These are phyloP conservation scores for Neonectria magnoliae DNA, from an alignment of 2,329 filamentous ascomycete genomes.

Conservation along the genomic window DNA sequence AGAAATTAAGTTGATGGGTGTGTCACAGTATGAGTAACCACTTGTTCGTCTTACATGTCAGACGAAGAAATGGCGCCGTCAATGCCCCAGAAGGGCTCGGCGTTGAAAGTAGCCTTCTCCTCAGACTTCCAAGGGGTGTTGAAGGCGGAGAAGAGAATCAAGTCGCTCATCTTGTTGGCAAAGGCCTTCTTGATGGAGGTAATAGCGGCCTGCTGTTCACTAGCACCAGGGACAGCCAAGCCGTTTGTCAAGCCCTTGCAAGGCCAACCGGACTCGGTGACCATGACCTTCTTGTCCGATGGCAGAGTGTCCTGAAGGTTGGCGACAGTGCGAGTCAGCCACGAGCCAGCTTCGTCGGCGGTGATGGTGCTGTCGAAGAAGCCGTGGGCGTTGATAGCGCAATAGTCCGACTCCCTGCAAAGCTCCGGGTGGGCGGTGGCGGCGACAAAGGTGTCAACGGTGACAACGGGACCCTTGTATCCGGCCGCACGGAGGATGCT, in stretches of 20 bases:
- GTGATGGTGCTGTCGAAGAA: slow-evolving; percentile 78
- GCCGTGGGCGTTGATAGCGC: slow-evolving; percentile 82
- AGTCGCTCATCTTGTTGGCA: slow-evolving; percentile 54
- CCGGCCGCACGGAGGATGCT: slow-evolving; percentile 67
- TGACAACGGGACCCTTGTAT: slow-evolving; percentile 78
- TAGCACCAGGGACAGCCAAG: slow-evolving; percentile 72
- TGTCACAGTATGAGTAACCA: background rate
- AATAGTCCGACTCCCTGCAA: slow-evolving; percentile 79
- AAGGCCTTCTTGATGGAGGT: slow-evolving; percentile 71
- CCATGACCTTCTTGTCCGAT: slow-evolving; percentile 69
- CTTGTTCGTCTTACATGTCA: slow-evolving; percentile 22
- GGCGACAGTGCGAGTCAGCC: slow-evolving; percentile 67
- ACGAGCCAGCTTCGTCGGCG: slow-evolving; percentile 72
- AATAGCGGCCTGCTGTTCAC: slow-evolving; percentile 74
- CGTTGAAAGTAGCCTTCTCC: slow-evolving; percentile 68
- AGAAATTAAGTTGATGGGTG: background rate
- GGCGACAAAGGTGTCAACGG: slow-evolving; percentile 81
- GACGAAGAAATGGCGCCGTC: slow-evolving; percentile 42
- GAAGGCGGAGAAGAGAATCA: slow-evolving; percentile 82
- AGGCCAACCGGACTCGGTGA: slow-evolving; percentile 90
- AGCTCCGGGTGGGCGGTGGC: slow-evolving; percentile 73
- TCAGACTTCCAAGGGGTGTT: slow-evolving; percentile 83
- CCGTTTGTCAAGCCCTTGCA: slow-evolving; percentile 73
- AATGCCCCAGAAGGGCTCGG: slow-evolving; percentile 83
- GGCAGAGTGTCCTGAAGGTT: slow-evolving; percentile 53